Evolutionary conservation across 2,329 filamentous ascomycete species (phyloP), one percentile per base, ranked within the genome.

Genomic region (Trichoderma endophyticum): DNA sequence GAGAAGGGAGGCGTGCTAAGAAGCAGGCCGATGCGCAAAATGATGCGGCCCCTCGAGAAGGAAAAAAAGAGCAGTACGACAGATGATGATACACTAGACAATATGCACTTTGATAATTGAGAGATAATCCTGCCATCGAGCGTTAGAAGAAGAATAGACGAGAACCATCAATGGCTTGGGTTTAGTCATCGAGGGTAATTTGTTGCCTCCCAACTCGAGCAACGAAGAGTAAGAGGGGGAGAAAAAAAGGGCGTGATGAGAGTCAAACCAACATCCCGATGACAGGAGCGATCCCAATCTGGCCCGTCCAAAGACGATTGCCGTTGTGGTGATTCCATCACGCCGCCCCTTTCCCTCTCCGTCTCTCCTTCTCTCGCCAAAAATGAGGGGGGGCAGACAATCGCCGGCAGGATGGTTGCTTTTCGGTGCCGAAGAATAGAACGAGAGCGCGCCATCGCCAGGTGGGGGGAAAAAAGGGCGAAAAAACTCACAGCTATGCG

Each of bases 71-170:
- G 26, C 34, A 74, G 15, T 15, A 59, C 74, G 75, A 75, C 74
- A 75, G 43, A 74, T 62, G 75, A 77, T 75, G 77, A 79, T 79
- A 76, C 78, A 82, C 80, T 80, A 77, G 75, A 73, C 75, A 75
- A 77, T 77, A 75, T 61, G 60, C 57, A 68, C 28, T 60, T 66
- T 56, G 68, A 18, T 26, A 64, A 64, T 56, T n/a, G 61, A 70
- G 43, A 34, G 67, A 61, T 70, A 36, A 57, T 56, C 43, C 66
- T 69, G 48, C 61, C 56, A 61, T 61, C 36, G 43, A 51, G 48
- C 18, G 66, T 69, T 51, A 69, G 66, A 69, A 69, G 36, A 39
- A 21, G 26, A 51, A 32, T 21, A 21, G 30, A 60, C 28, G 24
- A 51, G 21, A 54, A 51, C 61, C 66, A 69, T 61, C 66, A 61